A percentile compares a stretch with the other conserved stretches of the same genome.
Evolutionary conservation across 441 rosid genomes (phyloP).

Genomic region (Aleurites moluccanus): DNA sequence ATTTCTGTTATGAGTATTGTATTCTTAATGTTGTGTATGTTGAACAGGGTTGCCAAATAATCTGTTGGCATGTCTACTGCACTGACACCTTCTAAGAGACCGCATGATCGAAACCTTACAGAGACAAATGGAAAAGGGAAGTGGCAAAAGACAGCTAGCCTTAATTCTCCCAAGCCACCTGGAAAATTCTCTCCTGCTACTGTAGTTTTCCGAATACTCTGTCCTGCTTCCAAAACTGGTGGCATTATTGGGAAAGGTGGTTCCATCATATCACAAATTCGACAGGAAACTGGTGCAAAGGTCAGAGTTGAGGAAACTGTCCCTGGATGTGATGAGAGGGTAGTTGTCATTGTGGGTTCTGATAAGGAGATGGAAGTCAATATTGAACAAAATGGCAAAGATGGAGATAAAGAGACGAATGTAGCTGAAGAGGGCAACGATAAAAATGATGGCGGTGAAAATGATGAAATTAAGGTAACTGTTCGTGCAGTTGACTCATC

Average conservation of each 20-base stretch:
- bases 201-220: conserved; percentile 46
- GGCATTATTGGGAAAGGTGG: conserved; percentile 45
- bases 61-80: conserved; percentile 44
- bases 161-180: conserved; percentile 27
- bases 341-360: conserved; percentile 44
- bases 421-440: conserved; percentile 30
- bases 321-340: conserved; percentile 60
- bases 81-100: conserved; percentile 62
- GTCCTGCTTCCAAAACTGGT: conserved; percentile 44
- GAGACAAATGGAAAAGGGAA: conserved; percentile 55
- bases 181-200: conserved; percentile 27
- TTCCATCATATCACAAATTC: conserved; percentile 44
- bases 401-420: conserved; percentile 33
- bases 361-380: conserved; percentile 36
- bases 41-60: conserved; percentile 13
- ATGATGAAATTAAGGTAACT: conserved; percentile 33
- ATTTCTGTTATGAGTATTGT: not conserved
- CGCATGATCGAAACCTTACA: conserved; percentile 34
- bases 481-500: conserved; percentile 31
- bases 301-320: conserved; percentile 55
- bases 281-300: conserved; percentile 52
- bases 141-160: conserved; percentile 41
- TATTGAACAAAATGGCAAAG: conserved; percentile 33
- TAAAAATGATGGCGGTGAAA: conserved; percentile 32
- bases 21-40: conserved; percentile 1